Base-by-base conservation (phyloP, 306 rosid genomes). In the Pyrus betulifolia region DNA sequence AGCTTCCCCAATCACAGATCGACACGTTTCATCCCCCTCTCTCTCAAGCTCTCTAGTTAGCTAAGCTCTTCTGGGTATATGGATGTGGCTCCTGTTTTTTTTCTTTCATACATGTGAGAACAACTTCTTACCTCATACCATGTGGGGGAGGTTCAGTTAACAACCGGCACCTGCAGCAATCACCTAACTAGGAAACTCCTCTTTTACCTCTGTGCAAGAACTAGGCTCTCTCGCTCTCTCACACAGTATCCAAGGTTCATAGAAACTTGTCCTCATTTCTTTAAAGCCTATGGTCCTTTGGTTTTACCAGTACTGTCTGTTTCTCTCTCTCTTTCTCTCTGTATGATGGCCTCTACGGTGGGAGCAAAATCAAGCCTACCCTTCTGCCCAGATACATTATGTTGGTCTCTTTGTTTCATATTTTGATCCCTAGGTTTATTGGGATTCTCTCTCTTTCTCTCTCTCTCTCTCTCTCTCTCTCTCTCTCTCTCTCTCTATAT, bases 201-300 rank as follows among this genome's bases (percentile, higher is more conserved):
- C 82, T 78, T 71, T 85, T 79, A 86, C 89, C 89, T 23, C 70
- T 84, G 89, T 79, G 84, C 74, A 87, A 87, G 42, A 38, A 38
- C 42, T 38, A 38, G 42, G 42, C 30, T 12, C 28, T 69, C 28
- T 27, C 21, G 71, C 9, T 30, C 45, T 55, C 31, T 19, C 49
- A 35, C 38, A 14, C 54, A 51, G 49, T 45, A 25, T 67, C 71
- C 75, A 27, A 60, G 12, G 38, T 28, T 70, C 46, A 23, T 31
- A 2, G 38, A 27, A 40, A 33, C 76, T 82, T 81, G 85, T 78
- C 84, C 54, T 69, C 75, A 46, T 83, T 7, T 75, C 85, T 75
- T 87, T 87, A 23, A 19, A 57, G 44, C 44, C 45, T 77, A 71
- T 79, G 73, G 75, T 81, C 87, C 82, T 79, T 75, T 11, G 84